Conservation (phyloP, 2,329 filamentous ascomycete species). For the Cladosporium sp. region DNA sequence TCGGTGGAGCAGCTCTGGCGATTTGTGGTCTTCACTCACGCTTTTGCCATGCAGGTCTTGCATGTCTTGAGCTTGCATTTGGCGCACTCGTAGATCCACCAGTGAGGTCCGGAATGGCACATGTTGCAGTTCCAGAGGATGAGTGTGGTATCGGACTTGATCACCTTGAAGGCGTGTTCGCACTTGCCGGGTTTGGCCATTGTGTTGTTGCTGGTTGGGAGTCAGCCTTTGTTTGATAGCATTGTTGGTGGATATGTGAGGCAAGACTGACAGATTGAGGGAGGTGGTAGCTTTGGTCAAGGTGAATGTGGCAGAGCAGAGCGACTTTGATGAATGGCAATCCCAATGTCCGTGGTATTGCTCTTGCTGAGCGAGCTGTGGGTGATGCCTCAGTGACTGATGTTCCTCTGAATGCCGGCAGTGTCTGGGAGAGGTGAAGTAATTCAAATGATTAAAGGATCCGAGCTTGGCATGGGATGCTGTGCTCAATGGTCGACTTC, state of each 20-base stretch:
- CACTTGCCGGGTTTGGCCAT: slow-evolving; percentile 48
- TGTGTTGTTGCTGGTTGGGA: slow-evolving; percentile 13
- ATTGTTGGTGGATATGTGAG: not conserved
- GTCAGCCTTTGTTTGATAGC: not conserved
- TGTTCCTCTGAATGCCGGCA: not conserved
- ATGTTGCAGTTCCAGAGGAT: slow-evolving; percentile 51
- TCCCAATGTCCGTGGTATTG: no score
- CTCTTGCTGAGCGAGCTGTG: no score
- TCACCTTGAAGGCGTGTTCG: slow-evolving; percentile 46
- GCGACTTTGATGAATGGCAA: not conserved
- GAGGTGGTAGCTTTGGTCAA: not conserved
- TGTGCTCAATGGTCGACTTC: slow-evolving; percentile 7
- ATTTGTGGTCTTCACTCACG: slow-evolving; percentile 24
- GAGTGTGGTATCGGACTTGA: slow-evolving; percentile 50
- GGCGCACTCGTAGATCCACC: slow-evolving; percentile 48
- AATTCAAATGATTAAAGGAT: not conserved
- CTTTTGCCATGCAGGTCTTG: slow-evolving; percentile 43
- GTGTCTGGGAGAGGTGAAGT: not conserved
- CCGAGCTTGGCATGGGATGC: not conserved
- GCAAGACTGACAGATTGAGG: not conserved
- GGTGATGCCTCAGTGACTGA: no score
- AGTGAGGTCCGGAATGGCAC: slow-evolving; percentile 49
- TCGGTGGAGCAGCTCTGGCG: no score
- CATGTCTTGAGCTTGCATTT: slow-evolving; percentile 51
- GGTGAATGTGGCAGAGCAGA: not conserved